Conservation (phyloP, 768 basidiomycete genomes). For the Tephrocybe sp. region DNA sequence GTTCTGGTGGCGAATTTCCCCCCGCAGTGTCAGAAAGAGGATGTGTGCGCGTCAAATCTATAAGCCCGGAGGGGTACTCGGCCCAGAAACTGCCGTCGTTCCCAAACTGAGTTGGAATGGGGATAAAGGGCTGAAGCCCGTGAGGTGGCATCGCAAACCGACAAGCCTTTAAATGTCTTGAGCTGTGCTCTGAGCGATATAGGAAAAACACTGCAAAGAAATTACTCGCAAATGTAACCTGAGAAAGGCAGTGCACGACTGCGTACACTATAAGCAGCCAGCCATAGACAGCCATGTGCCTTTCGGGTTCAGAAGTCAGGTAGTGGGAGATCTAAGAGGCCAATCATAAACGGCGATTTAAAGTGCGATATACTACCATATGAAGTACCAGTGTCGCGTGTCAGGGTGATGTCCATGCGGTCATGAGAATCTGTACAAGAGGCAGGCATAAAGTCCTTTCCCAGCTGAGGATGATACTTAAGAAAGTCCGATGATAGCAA, state of each 20-base stretch:
- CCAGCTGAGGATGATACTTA: neutral
- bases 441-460: slow-evolving; percentile 7
- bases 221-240: slow-evolving; percentile 7
- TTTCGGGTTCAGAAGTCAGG: neutral
- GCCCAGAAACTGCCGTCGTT: slow-evolving; percentile 61
- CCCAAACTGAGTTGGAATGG: slow-evolving; percentile 51
- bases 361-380: slow-evolving; percentile 13
- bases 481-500: slow-evolving; percentile 10
- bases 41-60: slow-evolving; percentile 56
- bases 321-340: neutral
- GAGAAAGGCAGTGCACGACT: neutral
- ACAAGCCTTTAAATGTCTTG: slow-evolving; percentile 39
- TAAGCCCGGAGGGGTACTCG: slow-evolving; percentile 63
- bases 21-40: slow-evolving; percentile 31
- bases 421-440: slow-evolving; percentile 7
- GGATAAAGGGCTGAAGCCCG: no score
- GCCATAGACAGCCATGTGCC: neutral
- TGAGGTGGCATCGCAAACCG: slow-evolving; percentile 38
- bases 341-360: slow-evolving; percentile 10
- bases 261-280: neutral
- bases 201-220: no score
- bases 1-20: slow-evolving; percentile 24
- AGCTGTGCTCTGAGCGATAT: slow-evolving; percentile 20
- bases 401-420: slow-evolving; percentile 11
- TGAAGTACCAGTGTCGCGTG: slow-evolving; percentile 8